A percentile compares a stretch with the other conserved stretches of the same genome.
phyloP scores from a whole-genome alignment of 2,329 filamentous ascomycete genomes.

The Pezicula rhizophila region DNA sequence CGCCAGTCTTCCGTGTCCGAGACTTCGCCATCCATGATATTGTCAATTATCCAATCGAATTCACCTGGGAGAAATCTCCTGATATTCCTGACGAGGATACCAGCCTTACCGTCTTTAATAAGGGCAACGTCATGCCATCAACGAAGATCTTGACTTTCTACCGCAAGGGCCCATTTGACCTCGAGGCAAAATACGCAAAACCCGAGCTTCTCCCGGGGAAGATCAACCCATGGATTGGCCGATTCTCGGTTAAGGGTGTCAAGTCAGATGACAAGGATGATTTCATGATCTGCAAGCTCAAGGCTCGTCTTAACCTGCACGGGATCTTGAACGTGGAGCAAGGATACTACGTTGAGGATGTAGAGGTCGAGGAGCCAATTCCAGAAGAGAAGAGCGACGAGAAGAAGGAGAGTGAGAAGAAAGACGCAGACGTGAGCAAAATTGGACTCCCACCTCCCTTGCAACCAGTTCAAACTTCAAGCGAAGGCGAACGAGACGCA shows the following conservation, averaged over 20 bases:
- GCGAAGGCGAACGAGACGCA: constrained; percentile 17
- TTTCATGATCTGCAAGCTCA: constrained; percentile 99
- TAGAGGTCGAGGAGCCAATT: constrained; percentile 91
- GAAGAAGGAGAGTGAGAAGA: constrained; percentile 46
- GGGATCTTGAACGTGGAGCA: constrained; percentile 94
- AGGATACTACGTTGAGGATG: constrained; percentile 96
- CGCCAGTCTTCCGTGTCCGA: constrained; percentile 94
- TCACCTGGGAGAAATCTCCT: constrained; percentile 96
- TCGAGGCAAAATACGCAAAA: constrained; percentile 90
- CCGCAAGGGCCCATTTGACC: constrained; percentile 92
- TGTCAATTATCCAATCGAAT: constrained; percentile 96
- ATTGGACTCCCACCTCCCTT: constrained; percentile 6
- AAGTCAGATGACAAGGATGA: constrained; percentile 90
- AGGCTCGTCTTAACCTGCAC: constrained; percentile 93
- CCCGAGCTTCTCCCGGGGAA: constrained; percentile 83
- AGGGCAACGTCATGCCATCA: constrained; percentile 91
- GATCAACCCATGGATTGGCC: constrained; percentile 89
- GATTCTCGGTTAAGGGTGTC: constrained; percentile 96
- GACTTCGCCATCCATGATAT: constrained; percentile 98
- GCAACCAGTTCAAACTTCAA: constrained; percentile 7
- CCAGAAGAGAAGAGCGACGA: constrained; percentile 58
- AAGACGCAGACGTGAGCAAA: constrained; percentile 67
- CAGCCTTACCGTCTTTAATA: constrained; percentile 93
- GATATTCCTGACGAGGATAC: constrained; percentile 99
- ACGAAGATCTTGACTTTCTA: constrained; percentile 99